A percentile compares a stretch with the other conserved stretches of the same genome.
These are phyloP conservation scores for Aspergillus alliaceus DNA, from an alignment of 2,329 filamentous ascomycete species.

Conservation along the genomic window DNA sequence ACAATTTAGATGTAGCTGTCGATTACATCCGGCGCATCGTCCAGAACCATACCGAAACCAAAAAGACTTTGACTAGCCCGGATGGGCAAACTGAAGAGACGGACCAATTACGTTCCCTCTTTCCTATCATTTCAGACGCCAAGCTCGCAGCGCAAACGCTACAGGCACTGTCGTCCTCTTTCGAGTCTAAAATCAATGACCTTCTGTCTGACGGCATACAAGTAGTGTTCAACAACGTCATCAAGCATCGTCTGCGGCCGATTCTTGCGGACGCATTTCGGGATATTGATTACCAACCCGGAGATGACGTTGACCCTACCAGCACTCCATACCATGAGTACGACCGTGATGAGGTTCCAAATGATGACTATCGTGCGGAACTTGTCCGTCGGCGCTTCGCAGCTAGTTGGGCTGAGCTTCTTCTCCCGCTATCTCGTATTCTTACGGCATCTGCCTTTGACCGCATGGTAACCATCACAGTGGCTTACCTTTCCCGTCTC, in stretches of 20 bases:
- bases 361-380: constrained; percentile 55
- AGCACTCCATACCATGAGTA: constrained; percentile 44
- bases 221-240: constrained; percentile 82
- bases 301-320: constrained; percentile 48
- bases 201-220: constrained; percentile 80
- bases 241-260: constrained; percentile 80
- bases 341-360: constrained; percentile 42
- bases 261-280: constrained; percentile 87
- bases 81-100: constrained; percentile 24
- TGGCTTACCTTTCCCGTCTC: constrained; percentile 71
- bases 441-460: constrained; percentile 77
- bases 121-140: constrained; percentile 78
- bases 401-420: constrained; percentile 79
- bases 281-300: constrained; percentile 80
- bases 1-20: constrained; percentile 89
- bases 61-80: constrained; percentile 18
- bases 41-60: constrained; percentile 58
- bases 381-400: constrained; percentile 78
- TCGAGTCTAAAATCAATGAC: constrained; percentile 75
- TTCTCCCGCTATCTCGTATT: constrained; percentile 79
- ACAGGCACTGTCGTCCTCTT: constrained; percentile 67
- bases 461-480: constrained; percentile 71
- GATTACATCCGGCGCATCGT: constrained; percentile 91
- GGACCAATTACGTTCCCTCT: constrained; percentile 59
- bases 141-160: constrained; percentile 68